These are phyloP conservation scores for Moniliophthora roreri DNA, from an alignment of 1,284 basidiomycete species.

Conservation along the genomic window DNA sequence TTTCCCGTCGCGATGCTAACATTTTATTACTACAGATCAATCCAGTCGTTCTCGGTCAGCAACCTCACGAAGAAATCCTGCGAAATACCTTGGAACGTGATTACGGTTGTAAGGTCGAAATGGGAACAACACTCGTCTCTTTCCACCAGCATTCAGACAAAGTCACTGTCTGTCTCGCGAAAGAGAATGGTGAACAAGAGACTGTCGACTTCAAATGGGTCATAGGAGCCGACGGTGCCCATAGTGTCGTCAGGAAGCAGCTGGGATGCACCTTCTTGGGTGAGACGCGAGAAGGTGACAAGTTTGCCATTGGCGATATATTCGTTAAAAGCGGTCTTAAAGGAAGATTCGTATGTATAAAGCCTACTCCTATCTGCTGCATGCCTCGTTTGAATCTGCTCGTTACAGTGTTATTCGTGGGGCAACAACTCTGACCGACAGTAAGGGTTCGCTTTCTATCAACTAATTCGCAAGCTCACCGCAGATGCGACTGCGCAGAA, in stretches of 20 bases:
- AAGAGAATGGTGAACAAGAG: slow-evolving; percentile 17
- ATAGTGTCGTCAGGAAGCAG: slow-evolving; percentile 12
- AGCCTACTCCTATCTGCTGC: too few species aligned
- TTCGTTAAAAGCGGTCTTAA: too few species aligned
- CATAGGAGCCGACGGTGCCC: slow-evolving; percentile 14
- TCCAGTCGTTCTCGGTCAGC: slow-evolving; percentile 35
- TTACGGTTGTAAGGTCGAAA: slow-evolving; percentile 34
- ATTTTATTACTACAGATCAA: slow-evolving; percentile 19
- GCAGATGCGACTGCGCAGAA: too few species aligned
- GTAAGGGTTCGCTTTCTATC: too few species aligned
- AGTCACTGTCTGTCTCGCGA: slow-evolving; percentile 32
- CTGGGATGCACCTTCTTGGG: neutral
- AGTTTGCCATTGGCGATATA: too few species aligned
- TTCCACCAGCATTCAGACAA: slow-evolving; percentile 31
- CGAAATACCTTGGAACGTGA: slow-evolving; percentile 28
- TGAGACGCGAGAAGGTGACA: too few species aligned
- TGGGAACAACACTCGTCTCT: slow-evolving; percentile 34
- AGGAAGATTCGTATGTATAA: too few species aligned
- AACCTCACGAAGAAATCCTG: slow-evolving; percentile 34
- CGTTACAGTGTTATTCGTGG: too few species aligned
- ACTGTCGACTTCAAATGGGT: slow-evolving; percentile 5
- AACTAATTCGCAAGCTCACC: too few species aligned
- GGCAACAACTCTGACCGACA: too few species aligned
- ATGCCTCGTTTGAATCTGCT: too few species aligned
- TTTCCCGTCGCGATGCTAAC: slow-evolving; percentile 23